Percentiles rank a stretch among this genome's conserved stretches.
Evolutionary conservation across 257 asterid species (phyloP).

Genomic region (Primulina huaijiensis): DNA sequence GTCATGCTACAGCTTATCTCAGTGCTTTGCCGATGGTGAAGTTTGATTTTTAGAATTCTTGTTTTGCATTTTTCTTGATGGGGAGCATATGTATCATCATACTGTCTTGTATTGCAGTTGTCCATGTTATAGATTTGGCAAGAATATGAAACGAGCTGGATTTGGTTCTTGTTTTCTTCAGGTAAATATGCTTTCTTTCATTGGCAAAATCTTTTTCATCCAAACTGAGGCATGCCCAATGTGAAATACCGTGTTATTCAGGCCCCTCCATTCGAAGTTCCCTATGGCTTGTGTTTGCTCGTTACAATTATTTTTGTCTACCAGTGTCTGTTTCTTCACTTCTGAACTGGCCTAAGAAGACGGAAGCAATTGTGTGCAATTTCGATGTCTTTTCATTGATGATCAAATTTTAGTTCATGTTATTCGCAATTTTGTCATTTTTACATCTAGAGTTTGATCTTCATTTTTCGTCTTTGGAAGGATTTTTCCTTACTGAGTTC

Average conservation of each 20-base stretch:
- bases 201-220: neutral
- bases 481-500: conserved; percentile 7
- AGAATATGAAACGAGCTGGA: conserved; percentile 95
- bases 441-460: neutral
- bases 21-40: neutral
- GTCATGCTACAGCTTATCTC: conserved; percentile 1
- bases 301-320: neutral
- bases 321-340: neutral
- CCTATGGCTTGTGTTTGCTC: neutral
- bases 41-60: neutral
- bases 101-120: conserved; percentile 60
- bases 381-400: neutral
- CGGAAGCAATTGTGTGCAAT: neutral
- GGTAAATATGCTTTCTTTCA: conserved; percentile 41
- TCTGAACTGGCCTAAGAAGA: neutral
- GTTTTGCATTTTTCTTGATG: conserved; percentile 2
- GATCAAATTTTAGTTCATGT: neutral
- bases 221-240: neutral
- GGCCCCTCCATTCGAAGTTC: neutral
- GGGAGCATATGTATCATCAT: conserved; percentile 22
- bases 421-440: neutral
- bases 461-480: conserved; percentile 3
- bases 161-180: conserved; percentile 83
- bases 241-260: neutral
- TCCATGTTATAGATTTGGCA: conserved; percentile 94